Evolutionary conservation across 768 basidiomycete genomes (phyloP), one percentile per base, ranked within the genome.

Genomic region (Phylloporus sp.): DNA sequence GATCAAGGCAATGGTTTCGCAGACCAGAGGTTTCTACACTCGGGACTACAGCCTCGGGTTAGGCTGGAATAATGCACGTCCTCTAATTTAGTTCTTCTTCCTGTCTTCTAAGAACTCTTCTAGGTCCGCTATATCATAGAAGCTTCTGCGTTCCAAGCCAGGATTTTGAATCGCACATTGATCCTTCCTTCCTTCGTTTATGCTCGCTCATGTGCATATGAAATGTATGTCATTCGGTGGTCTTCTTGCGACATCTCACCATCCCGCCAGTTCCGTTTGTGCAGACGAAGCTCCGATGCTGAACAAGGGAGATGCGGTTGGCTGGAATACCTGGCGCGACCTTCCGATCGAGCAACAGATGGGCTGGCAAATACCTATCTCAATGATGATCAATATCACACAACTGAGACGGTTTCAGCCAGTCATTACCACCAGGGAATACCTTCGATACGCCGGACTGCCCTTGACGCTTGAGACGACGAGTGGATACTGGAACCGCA

Each of bases 61-160:
- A n/a, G 73, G 73, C 3, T 75, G 73, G 71, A 74, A 74, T 42
- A 75, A 74, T 34, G 70, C 62, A 42, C 28, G 67, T 55, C 9
- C 11, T n/a, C 13, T 28, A 20, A 6, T 31, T 32, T 8, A 32
- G 18, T 43, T 14, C 14, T 9, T 32, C 24, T 39, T n/a, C 14
- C 18, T 38, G 33, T 24, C 9, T 22, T 32, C 43, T 56, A n/a
- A 54, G 7, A 1, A 11, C 2, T 13, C 13, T 49, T 26, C 14
- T 29, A 72, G 73, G 61, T 74, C 55, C 65, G 72, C 29, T 73
- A 75, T 44, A 74, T 74, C 52, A 64, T 75, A 48, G 73, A 74
- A 46, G 68, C 70, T 10, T 57, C 70, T 8, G 51, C 62, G 13
- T 52, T 71, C 5, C 72, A 74, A 49, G 70, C 72, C 15, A 52